These are phyloP conservation scores for Chondrostereum purpureum DNA, from an alignment of 1,284 basidiomycete genomes.

Conservation along the genomic window DNA sequence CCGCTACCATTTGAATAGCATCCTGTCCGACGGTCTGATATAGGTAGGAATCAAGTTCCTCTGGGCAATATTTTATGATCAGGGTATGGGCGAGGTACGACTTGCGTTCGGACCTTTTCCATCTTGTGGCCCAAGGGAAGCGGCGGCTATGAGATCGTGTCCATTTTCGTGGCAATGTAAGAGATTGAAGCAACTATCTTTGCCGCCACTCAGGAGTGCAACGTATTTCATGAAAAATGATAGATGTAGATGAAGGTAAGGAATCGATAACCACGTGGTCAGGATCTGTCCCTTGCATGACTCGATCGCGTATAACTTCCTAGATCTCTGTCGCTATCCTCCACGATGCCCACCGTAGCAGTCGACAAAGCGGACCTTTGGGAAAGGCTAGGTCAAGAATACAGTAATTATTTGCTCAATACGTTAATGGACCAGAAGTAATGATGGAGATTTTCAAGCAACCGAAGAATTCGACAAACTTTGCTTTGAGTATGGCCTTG, in stretches of 20 bases:
- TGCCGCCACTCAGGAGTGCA: constrained; percentile 93
- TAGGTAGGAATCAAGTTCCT: constrained; percentile 98
- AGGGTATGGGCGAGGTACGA: no score
- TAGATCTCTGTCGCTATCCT: not conserved
- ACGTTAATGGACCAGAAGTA: constrained; percentile 9
- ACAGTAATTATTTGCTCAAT: constrained; percentile 48
- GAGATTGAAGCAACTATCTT: constrained; percentile 97
- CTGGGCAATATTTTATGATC: constrained; percentile 46
- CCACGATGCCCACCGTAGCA: constrained; percentile 85
- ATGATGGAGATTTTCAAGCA: constrained; percentile 42
- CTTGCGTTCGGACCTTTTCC: constrained; percentile 81
- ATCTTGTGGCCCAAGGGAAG: constrained; percentile 76
- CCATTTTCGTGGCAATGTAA: constrained; percentile 84
- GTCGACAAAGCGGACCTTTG: constrained; percentile 96
- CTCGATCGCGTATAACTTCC: constrained; percentile 6
- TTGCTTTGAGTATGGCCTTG: constrained; percentile 96
- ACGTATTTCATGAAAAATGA: constrained; percentile 83
- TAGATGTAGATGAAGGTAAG: no score
- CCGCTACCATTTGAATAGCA: constrained; percentile 82
- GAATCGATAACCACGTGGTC: not conserved
- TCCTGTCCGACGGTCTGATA: constrained; percentile 99
- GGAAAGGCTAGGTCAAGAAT: constrained; percentile 78
- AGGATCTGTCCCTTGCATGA: constrained; percentile 6
- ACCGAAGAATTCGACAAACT: constrained; percentile 93
- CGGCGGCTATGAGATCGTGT: constrained; percentile 85